phyloP scores from a whole-genome alignment of 176 grass and related monocot genomes.

The Cocos nucifera region DNA sequence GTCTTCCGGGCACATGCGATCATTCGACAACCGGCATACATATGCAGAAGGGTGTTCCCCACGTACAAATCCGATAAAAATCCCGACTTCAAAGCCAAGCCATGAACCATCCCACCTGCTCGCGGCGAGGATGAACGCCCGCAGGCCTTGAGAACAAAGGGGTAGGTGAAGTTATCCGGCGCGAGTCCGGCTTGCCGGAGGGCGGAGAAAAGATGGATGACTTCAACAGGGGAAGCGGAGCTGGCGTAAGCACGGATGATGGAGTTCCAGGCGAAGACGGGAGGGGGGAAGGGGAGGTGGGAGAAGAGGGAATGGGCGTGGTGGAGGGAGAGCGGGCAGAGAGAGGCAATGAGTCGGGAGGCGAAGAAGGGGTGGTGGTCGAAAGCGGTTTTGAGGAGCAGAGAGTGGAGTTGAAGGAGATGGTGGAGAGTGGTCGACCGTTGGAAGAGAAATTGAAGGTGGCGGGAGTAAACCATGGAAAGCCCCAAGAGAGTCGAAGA shows the following conservation, averaged over 20 bases:
- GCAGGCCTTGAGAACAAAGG: slow-evolving; percentile 24
- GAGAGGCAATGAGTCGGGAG: slow-evolving; percentile 8
- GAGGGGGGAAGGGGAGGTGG: slow-evolving; percentile 1
- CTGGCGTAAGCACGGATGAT: slow-evolving; percentile 16
- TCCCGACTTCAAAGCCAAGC: slow-evolving; percentile 4
- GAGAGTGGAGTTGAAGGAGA: slow-evolving; percentile 23
- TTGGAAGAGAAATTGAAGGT: slow-evolving; percentile 5
- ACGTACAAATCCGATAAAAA: slow-evolving; percentile 17
- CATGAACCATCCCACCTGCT: slow-evolving; percentile 12
- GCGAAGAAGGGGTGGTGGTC: slow-evolving; percentile 9
- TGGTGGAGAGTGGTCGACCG: slow-evolving; percentile 6
- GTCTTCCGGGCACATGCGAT: slow-evolving; percentile 1
- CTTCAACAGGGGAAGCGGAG: slow-evolving; percentile 9
- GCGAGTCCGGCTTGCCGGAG: neutral
- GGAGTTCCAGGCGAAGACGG: slow-evolving; percentile 11
- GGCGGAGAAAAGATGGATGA: slow-evolving; percentile 13
- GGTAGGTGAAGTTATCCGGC: slow-evolving; percentile 14
- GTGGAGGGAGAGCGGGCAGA: slow-evolving; percentile 6
- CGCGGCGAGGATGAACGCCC: slow-evolving; percentile 3
- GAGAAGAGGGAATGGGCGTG: slow-evolving; percentile 1
- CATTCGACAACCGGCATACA: slow-evolving; percentile 6
- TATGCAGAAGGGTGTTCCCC: slow-evolving; percentile 10
- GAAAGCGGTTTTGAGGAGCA: slow-evolving; percentile 23
- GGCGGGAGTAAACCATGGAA: slow-evolving; percentile 9
- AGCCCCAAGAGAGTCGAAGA: too few relatives aligned